Conservation (phyloP, 1,284 basidiomycete genomes). For the Moesziomyces parantarcticus region DNA sequence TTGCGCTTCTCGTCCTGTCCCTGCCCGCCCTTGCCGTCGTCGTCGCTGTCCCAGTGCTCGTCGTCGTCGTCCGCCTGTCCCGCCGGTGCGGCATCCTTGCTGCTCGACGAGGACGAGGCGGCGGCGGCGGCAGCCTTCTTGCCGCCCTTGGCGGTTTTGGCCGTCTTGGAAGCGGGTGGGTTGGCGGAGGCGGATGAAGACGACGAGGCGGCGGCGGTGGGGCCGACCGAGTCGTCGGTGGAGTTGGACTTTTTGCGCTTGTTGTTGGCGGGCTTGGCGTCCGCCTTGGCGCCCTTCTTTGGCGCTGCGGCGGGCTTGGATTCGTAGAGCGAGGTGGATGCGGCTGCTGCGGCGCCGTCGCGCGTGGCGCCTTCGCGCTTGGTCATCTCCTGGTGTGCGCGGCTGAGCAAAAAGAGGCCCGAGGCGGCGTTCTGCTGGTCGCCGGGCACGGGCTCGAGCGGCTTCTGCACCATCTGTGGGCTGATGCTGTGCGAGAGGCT, state of each 20-base stretch:
- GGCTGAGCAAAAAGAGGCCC: conserved; percentile 89
- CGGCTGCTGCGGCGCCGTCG: conserved; percentile 13
- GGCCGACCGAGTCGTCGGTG: conserved; percentile 11
- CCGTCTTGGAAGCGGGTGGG: conserved; percentile 29
- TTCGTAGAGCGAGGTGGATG: conserved; percentile 38
- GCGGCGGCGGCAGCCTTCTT: conserved; percentile 61
- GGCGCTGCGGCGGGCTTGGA: conserved; percentile 26
- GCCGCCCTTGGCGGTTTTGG: conserved; percentile 67
- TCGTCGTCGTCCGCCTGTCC: conserved; percentile 57
- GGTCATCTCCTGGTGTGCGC: conserved; percentile 94
- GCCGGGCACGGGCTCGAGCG: conserved; percentile 14
- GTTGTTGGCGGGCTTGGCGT: conserved; percentile 41
- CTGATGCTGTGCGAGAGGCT: conserved; percentile 37
- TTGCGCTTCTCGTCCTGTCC: conserved; percentile 65
- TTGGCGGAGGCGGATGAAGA: conserved; percentile 5
- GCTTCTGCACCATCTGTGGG: conserved; percentile 48
- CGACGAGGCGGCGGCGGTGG: conserved; percentile 1
- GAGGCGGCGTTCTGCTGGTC: conserved; percentile 57
- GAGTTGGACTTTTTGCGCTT: conserved; percentile 57
- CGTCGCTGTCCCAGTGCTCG: conserved; percentile 41
- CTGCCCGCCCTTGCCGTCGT: conserved; percentile 39
- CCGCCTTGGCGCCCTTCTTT: conserved; percentile 13
- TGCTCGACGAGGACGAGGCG: not conserved
- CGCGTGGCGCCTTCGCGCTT: conserved; percentile 92
- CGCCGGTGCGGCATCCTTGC: too few species aligned